Conservation (phyloP, 805 yeast genomes). For the Kuraishia borneana region DNA sequence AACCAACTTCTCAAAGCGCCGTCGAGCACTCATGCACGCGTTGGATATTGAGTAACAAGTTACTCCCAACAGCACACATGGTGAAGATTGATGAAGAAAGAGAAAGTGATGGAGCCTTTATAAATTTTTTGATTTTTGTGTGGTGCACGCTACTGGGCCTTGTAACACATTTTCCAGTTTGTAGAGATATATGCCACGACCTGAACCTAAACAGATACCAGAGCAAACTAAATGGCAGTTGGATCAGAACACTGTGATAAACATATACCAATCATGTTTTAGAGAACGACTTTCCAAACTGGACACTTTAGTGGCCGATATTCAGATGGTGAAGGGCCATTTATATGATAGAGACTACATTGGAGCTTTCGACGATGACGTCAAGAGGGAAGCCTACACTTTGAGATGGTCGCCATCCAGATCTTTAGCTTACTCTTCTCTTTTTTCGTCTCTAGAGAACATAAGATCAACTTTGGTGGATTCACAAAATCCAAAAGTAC, state of each 20-base stretch:
- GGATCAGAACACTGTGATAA: neutral
- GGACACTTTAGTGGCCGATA: conserved; percentile 24
- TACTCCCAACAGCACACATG: conserved; percentile 7
- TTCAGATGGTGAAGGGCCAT: conserved; percentile 63
- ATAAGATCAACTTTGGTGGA: conserved; percentile 6
- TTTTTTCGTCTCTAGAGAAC: conserved; percentile 33
- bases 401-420: conserved; percentile 83
- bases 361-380: conserved; percentile 53
- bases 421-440: conserved; percentile 60
- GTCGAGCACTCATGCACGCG: conserved; percentile 18
- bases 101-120: conserved; percentile 3
- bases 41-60: neutral
- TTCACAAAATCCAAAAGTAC: conserved; percentile 19
- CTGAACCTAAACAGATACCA: neutral
- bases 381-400: conserved; percentile 65
- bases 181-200: neutral
- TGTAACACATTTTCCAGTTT: no score
- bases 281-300: conserved; percentile 19
- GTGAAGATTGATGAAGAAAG: conserved; percentile 11
- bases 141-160: neutral
- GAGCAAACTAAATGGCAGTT: neutral
- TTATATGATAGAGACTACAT: conserved; percentile 61
- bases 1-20: conserved; percentile 26
- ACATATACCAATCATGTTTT: conserved; percentile 10
- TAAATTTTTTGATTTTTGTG: neutral